Percentiles rank a stretch among this genome's conserved stretches.
Evolutionary conservation across 169 alveolate species (phyloP).

Genomic region (Plasmodium falciparum): DNA sequence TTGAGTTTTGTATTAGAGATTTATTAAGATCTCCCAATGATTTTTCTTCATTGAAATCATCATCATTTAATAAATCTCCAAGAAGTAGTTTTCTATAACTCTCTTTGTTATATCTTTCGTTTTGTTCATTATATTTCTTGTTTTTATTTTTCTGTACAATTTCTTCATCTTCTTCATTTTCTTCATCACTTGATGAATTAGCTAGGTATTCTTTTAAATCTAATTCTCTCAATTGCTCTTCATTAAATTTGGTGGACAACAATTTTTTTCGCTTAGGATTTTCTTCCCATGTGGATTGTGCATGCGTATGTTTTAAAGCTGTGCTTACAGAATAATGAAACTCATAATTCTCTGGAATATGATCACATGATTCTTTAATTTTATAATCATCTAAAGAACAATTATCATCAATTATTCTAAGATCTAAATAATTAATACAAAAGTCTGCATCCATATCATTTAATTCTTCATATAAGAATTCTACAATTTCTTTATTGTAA

Average conservation of each 20-base stretch:
- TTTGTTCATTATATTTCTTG: conserved; percentile 16
- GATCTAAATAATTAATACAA: conserved; percentile 93
- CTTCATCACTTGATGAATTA: conserved; percentile 69
- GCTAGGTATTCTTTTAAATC: conserved; percentile 80
- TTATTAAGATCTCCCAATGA: not conserved
- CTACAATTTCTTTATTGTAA: conserved; percentile 92
- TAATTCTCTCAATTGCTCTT: conserved; percentile 78
- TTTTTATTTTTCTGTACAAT: conserved; percentile 17
- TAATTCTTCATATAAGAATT: conserved; percentile 92
- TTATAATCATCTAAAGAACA: conserved; percentile 92
- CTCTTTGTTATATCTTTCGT: conserved; percentile 50
- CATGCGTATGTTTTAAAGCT: conserved; percentile 95
- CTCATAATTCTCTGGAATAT: conserved; percentile 92
- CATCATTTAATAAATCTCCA: conserved; percentile 71
- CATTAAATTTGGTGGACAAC: conserved; percentile 82
- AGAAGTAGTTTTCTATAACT: conserved; percentile 69
- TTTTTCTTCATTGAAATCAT: not conserved
- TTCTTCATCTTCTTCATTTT: conserved; percentile 31
- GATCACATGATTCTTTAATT: conserved; percentile 90
- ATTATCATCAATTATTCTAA: conserved; percentile 95
- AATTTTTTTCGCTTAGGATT: conserved; percentile 92
- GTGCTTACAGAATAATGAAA: conserved; percentile 89
- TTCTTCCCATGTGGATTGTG: conserved; percentile 97
- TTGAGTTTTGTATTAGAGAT: not conserved
- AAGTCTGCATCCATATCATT: conserved; percentile 96